phyloP scores from a whole-genome alignment of 2,329 filamentous ascomycete genomes.

The Rhexocercosporidium sp. region DNA sequence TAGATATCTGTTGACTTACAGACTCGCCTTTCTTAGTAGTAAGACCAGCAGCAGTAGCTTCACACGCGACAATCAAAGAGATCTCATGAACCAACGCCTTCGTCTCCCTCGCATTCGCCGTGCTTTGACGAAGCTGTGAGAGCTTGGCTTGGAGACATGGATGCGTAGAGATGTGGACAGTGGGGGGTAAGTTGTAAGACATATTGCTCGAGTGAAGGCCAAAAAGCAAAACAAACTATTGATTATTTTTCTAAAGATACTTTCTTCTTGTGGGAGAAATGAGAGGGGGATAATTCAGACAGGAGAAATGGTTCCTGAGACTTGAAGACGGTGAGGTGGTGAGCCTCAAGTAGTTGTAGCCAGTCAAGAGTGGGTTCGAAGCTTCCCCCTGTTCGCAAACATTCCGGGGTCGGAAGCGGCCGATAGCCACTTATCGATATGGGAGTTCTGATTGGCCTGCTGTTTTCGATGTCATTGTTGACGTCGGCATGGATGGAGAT shows the following conservation, averaged over 20 bases:
- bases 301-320: background rate
- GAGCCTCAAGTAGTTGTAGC: conserved; percentile 11
- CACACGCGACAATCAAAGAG: conserved; percentile 77
- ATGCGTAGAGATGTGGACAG: conserved; percentile 81
- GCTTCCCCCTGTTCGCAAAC: conserved; percentile 12
- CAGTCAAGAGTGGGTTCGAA: conserved; percentile 10
- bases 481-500: conserved; percentile 10
- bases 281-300: background rate
- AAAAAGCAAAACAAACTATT: background rate
- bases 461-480: background rate
- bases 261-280: background rate
- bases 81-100: conserved; percentile 88
- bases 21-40: conserved; percentile 62
- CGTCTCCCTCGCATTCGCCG: conserved; percentile 74
- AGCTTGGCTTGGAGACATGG: conserved; percentile 89
- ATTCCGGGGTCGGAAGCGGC: conserved; percentile 15
- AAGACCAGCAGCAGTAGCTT: conserved; percentile 74
- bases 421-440: conserved; percentile 22
- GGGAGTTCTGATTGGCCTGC: conserved; percentile 10
- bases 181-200: conserved; percentile 54
- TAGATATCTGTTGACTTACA: conserved; percentile 51
- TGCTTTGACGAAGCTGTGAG: conserved; percentile 80
- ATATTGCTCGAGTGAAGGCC: conserved; percentile 28
- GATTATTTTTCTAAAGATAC: background rate
- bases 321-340: conserved; percentile 12